phyloP scores from a whole-genome alignment of 768 basidiomycete species.

The Imleria badia region DNA sequence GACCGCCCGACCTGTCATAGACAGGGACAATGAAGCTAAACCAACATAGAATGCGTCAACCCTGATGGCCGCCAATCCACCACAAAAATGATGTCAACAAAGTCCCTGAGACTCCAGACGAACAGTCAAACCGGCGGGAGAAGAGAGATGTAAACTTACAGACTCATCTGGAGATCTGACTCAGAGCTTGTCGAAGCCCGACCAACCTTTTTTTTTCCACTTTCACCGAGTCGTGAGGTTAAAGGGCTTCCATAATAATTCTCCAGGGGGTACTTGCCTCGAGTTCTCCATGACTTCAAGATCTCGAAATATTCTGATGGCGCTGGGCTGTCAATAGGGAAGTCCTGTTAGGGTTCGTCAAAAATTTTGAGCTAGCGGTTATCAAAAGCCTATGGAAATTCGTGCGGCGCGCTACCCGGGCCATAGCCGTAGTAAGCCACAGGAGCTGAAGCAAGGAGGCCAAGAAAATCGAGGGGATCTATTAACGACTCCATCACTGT shows the following conservation, averaged over 20 bases:
- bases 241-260: constrained; percentile 29
- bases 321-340: not conserved
- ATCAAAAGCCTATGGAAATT: not conserved
- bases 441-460: not conserved
- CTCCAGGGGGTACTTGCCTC: constrained; percentile 16
- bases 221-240: constrained; percentile 8
- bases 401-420: not conserved
- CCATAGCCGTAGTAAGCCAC: not conserved
- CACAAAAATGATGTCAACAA: constrained; percentile 20
- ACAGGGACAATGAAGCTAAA: constrained; percentile 18
- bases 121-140: constrained; percentile 25
- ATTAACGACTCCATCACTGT: constrained; percentile 18
- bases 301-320: constrained; percentile 12
- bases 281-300: constrained; percentile 12
- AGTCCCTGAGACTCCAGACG: constrained; percentile 23
- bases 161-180: constrained; percentile 21
- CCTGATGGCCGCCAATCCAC: constrained; percentile 24
- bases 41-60: constrained; percentile 23
- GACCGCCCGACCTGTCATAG: constrained; percentile 7
- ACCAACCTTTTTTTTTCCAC: constrained; percentile 15
- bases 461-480: constrained; percentile 4
- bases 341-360: not conserved
- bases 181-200: constrained; percentile 11
- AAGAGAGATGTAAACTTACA: constrained; percentile 18
- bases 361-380: not conserved